Base-by-base conservation (phyloP, 805 yeast genomes). In the Pichia eremophila region DNA sequence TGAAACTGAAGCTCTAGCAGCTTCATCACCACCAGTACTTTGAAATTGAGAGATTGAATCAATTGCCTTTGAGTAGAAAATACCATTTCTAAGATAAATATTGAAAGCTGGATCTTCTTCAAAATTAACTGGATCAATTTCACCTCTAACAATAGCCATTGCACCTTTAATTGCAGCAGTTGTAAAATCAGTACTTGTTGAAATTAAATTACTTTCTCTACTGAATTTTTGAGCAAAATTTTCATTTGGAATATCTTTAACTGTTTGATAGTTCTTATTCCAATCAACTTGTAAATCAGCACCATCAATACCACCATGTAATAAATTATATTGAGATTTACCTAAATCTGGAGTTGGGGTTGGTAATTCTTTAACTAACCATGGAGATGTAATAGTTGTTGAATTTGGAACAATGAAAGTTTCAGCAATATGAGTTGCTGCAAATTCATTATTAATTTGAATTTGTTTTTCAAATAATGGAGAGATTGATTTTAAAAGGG, bases 241-340 rank as follows among this genome's bases (percentile, higher is more conserved):
- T 2, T 71, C 59, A 35, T 72, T 69, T 32, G 88, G 79, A 51
- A 88, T 72, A 54, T 89, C 96, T 52, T 79, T 77, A 43, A 87
- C 73, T 3, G 87, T 73, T 69, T 93, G 98, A 59, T 80, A 80
- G 57, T 93, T 97, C 54, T 85, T 95, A 63, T 89, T 89, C 85
- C 95, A 90, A 57, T 91, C 96, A 57, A 82, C 82, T 39, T 68
- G 65, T 19, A 67, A 61, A 44, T 75, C 81, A 29, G 76, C 73
- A 39, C 81, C 84, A 53, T 79, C 84, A 25, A 74, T 71, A 37
- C 85, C 85, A 53, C 77, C 75, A 40, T 65, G 57, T 40, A 80
- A 66, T 44, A 70, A 69, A 52, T 65, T 76, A 45, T 73, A 67
- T 66, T 85, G 93, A 34, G 81, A 64, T 53, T 82, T 72, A 25